Evolutionary conservation across 352 stramenopile genomes (phyloP).

Genomic region (Globisporangium ultimum): DNA sequence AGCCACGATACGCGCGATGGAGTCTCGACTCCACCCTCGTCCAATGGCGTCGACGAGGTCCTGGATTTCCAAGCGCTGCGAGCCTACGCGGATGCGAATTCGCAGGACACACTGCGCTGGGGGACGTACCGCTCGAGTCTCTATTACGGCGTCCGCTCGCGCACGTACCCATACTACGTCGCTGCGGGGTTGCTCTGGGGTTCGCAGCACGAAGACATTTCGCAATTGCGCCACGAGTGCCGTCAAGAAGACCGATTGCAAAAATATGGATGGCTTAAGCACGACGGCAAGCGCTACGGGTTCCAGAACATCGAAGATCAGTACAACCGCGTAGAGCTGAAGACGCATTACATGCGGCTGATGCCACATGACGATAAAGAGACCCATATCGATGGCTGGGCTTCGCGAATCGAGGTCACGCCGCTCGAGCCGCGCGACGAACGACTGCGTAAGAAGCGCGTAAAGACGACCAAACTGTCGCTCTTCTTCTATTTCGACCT

Average conservation of each 20-base stretch:
- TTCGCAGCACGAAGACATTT: constrained; percentile 62
- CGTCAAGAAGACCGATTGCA: constrained; percentile 74
- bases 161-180: constrained; percentile 56
- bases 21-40: background rate
- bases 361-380: background rate
- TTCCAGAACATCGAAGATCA: constrained; percentile 67
- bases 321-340: constrained; percentile 63
- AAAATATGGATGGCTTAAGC: constrained; percentile 77
- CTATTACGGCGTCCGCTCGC: constrained; percentile 80
- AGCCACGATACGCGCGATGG: background rate
- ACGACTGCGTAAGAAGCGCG: constrained; percentile 27
- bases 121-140: constrained; percentile 71
- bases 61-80: constrained; percentile 35
- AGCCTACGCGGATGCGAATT: constrained; percentile 33
- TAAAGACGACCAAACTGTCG: constrained; percentile 56
- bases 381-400: constrained; percentile 38
- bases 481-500: constrained; percentile 83
- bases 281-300: constrained; percentile 64
- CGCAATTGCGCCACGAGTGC: constrained; percentile 71
- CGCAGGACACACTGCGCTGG: constrained; percentile 44
- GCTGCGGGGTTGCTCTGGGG: constrained; percentile 74
- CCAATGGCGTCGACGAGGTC: background rate
- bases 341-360: constrained; percentile 58
- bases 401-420: constrained; percentile 32
- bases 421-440: constrained; percentile 45